Evolutionary conservation across 2,329 filamentous ascomycete species (phyloP), one percentile per base, ranked within the genome.

Genomic region (Penicillium nordicum): DNA sequence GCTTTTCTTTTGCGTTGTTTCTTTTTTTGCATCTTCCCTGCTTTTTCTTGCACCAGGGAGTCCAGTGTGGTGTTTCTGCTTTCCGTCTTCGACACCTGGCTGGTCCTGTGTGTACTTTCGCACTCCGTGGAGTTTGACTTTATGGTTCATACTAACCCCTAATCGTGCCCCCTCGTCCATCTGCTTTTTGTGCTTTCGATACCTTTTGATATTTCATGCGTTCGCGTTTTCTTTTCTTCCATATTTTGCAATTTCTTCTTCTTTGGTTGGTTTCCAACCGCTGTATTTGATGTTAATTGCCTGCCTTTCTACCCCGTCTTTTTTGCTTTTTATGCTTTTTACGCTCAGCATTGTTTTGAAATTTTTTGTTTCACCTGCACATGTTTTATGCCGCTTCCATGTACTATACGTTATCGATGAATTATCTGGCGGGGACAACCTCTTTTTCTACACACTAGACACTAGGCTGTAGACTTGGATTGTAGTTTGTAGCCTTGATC

Each of bases 21-120:
- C 58, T 18, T 18, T 55, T 57, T 53, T 64, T 62, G 55, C 68
- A 74, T 72, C 67, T 66, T 61, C 58, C 60, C 67, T 71, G 63
- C 57, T 63, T 69, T 63, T 65, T 60, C 64, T 69, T 68, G 63
- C 66, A 71, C 73, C 69, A 74, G 68, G 74, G 74, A 76, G 74
- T 76, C 73, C 68, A 74, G 74, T 76, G 71, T 73, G 74, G 72
- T 74, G 70, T 67, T 73, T 71, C 65, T 72, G 63, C 65, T 70
- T 67, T 68, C 61, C 67, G 62, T 63, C 53, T 59, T 73, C 70
- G 68, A 75, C 74, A 77, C 74, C 71, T 68, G 74, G 74, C 74
- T 77, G 74, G 74, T 75, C 74, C 74, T 76, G 74, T 71, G 74
- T 76, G 74, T 74, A 75, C 66, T 70, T 64, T 72, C 66, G 72